phyloP scores from a whole-genome alignment of 345 rosid genomes.

The Populus ilicifolia region DNA sequence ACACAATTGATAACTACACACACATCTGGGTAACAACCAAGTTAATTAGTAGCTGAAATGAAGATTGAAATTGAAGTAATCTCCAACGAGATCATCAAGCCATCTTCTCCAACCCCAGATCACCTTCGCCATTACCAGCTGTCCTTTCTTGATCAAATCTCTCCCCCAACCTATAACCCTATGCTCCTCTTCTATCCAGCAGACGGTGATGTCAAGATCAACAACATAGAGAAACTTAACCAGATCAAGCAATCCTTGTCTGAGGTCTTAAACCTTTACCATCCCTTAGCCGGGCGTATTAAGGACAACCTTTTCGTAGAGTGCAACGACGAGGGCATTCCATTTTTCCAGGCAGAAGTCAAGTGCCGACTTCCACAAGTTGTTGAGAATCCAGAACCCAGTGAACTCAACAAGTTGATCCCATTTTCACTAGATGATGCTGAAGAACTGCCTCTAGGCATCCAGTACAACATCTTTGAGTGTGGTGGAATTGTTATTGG shows the following conservation, averaged over 20 bases:
- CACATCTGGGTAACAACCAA: no score
- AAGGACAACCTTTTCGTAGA: constrained; percentile 18
- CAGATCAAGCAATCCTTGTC: constrained; percentile 43
- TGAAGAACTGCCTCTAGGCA: constrained; percentile 4
- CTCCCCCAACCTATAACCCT: constrained; percentile 31
- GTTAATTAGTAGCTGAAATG: neutral
- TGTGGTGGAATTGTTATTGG: constrained; percentile 45
- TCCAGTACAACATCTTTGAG: constrained; percentile 39
- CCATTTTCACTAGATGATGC: constrained; percentile 19
- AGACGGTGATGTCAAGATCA: neutral
- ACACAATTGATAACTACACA: no score
- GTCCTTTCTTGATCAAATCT: constrained; percentile 41
- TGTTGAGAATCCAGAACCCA: constrained; percentile 10
- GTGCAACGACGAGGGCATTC: constrained; percentile 34
- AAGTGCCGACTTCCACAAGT: constrained; percentile 19
- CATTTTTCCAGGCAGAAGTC: constrained; percentile 15
- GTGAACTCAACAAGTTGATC: constrained; percentile 19
- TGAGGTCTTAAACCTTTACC: constrained; percentile 35
- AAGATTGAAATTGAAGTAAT: constrained; percentile 23
- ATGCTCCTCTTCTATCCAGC: constrained; percentile 32
- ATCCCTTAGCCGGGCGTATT: constrained; percentile 51
- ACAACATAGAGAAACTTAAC: constrained; percentile 3
- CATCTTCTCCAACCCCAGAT: constrained; percentile 36
- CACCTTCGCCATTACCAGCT: constrained; percentile 29
- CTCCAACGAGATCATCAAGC: constrained; percentile 32